Evolutionary conservation across 331 rosid genomes (phyloP).

Genomic region (Phaseolus coccineus): DNA sequence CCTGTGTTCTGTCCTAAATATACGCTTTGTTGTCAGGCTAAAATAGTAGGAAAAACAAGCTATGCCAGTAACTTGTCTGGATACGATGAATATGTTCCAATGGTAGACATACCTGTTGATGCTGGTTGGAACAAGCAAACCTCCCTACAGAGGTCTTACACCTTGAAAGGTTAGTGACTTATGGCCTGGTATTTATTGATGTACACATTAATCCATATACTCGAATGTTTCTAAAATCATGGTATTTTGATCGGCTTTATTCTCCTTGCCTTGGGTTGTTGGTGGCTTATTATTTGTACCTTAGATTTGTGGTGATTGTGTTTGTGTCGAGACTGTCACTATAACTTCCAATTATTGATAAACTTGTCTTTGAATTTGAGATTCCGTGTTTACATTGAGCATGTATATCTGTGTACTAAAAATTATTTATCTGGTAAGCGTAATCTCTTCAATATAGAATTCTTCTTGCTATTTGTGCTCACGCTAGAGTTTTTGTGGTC

Average conservation of each 20-base stretch:
- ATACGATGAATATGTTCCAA: conserved; percentile 94
- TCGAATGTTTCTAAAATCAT: conserved; percentile 4
- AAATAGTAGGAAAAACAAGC: conserved; percentile 74
- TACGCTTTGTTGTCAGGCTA: conserved; percentile 61
- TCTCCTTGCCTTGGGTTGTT: not conserved
- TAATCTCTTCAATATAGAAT: not conserved
- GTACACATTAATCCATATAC: conserved; percentile 2
- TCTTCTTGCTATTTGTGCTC: not conserved
- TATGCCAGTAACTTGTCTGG: conserved; percentile 70
- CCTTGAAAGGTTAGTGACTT: conserved; percentile 70
- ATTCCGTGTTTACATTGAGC: not conserved
- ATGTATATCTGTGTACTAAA: not conserved
- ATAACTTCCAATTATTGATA: not conserved
- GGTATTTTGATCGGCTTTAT: conserved; percentile 23
- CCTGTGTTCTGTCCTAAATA: conserved; percentile 17
- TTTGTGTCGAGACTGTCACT: not conserved
- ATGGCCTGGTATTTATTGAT: conserved; percentile 24
- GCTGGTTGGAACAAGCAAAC: conserved; percentile 80
- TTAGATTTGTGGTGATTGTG: not conserved
- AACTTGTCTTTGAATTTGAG: not conserved
- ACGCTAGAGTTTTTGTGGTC: conserved; percentile 28
- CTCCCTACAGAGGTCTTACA: conserved; percentile 59
- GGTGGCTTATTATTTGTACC: not conserved
- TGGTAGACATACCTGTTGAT: conserved; percentile 98
- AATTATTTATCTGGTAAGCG: not conserved